Evolutionary conservation across 306 rosid species (phyloP), one percentile per base, ranked within the genome.

Genomic region (Cucurbita ficifolia): DNA sequence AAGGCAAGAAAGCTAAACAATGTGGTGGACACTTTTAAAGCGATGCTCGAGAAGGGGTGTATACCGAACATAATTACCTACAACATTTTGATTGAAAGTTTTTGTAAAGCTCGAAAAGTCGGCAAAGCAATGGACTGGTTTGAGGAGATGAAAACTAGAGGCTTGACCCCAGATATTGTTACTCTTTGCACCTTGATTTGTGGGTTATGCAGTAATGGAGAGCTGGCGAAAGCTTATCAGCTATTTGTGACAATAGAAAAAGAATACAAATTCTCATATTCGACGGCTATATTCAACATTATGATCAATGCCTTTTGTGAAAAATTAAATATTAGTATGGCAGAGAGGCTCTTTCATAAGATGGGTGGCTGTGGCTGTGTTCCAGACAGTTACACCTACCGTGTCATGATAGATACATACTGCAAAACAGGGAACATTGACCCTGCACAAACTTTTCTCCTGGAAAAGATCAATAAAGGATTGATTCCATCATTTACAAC

Each of bases 401-500:
- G 96, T 51, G 83, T 88, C 81, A 80, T 93, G 83, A 90, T 90
- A 48, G 98, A 93, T 75, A 86, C 89, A 53, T 88, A 87, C 81
- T 90, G 96, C 88, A 90, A 84, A 86, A 83, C 74, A 1, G 98
- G 88, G 69, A 81, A 83, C 67, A 81, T 85, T 14, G 84, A 86
- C 62, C 79, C 58, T 22, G 98, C 96, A 73, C 85, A 80, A 74
- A 79, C 55, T 54, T 81, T 86, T 81, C 85, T 93, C 55, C 51
- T 86, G 72, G 86, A 90, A 79, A 86, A 79, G 56, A 77, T 90
- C 52, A 81, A 81, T 77, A 90, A 85, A 77, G 85, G 88, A 59
- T 80, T 87, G 68, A 71, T 88, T 75, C 96, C 97, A 22, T 83
- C 94, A 51, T 80, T 90, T 58, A 53, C 79, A 43, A 87, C 97